Conservation (phyloP, 176 grass and related monocot species). For the Eleusine coracana region DNA sequence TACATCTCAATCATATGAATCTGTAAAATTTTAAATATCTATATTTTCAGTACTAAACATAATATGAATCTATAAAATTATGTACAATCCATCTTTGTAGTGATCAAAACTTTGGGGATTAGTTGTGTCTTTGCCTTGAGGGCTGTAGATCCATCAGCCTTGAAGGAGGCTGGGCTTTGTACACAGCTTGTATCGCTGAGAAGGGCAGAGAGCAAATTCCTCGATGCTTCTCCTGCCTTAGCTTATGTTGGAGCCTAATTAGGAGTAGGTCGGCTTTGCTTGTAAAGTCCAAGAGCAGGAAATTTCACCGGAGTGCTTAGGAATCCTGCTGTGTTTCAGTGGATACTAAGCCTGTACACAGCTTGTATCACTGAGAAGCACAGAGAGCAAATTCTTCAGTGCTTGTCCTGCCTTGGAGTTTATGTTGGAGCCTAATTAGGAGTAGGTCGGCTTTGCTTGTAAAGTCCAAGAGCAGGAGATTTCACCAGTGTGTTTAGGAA, state of each 20-base stretch:
- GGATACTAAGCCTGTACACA: not conserved
- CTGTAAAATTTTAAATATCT: not conserved
- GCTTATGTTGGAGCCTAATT: not conserved
- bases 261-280: not conserved
- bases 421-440: not conserved
- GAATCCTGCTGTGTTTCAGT: not conserved
- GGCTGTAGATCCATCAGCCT: conserved; percentile 11
- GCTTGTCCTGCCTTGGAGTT: not conserved
- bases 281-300: not conserved
- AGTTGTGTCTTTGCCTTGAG: not conserved
- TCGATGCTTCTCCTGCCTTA: not conserved
- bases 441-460: not conserved
- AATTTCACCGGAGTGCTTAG: not conserved
- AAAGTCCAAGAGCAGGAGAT: not conserved
- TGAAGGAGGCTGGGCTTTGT: not conserved
- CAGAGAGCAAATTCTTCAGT: not conserved
- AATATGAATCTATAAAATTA: not conserved
- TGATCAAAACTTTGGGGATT: not conserved
- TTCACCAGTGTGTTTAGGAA: not conserved
- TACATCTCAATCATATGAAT: not conserved
- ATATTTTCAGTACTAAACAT: not conserved
- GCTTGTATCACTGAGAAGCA: not conserved
- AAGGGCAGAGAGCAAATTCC: not conserved
- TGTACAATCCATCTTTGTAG: too few species aligned
- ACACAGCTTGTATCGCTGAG: not conserved